Base-by-base conservation (phyloP, 352 stramenopile species). In the Phytophthora citrophthora region DNA sequence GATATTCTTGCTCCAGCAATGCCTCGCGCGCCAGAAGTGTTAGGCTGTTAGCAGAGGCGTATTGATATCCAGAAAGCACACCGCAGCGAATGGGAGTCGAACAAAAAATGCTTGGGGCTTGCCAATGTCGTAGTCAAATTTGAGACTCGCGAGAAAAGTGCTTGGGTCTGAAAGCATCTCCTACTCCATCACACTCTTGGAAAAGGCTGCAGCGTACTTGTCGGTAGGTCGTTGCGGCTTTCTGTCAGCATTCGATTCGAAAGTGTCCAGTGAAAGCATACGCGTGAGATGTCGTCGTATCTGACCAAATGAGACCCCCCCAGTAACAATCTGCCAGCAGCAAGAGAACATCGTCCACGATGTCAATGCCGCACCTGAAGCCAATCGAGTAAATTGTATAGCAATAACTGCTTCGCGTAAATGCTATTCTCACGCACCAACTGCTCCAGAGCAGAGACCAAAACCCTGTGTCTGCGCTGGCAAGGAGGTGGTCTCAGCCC, bases 371-470 rank as follows among this genome's bases (percentile, higher is more conserved):
- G 20, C 49, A 88, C 81, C 68, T 88, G 86, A 26, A 94, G 70
- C 87, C 87, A 95, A 54, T 95, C 87, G 39, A 95, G 80, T 44
- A 94, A 54, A 32, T 93, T 94, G 70, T 95, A 95, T 20, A 95
- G 54, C 48, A 95, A 66, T 34, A 95, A 68, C 58, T 95, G 87
- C 65, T 94, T 95, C 15, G 78, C 49, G 39, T 73, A n/a, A n/a
- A n/a, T 90, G 24, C 66, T 75, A 12, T 63, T 83, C 36, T 89
- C 81, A 29, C 64, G 69, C 36, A 89, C 81, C 52, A 94, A 95
- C 50, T 91, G 77, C 47, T 94, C 87, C 26, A 95, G 76, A n/a
- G n/a, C n/a, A n/a, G n/a, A n/a, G n/a, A n/a, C n/a, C n/a, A n/a
- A n/a, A n/a, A n/a, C n/a, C n/a, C n/a, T 0, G 80, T 75, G 44